Conservation (phyloP, 1,284 basidiomycete species). For the Puccinia coronata region DNA sequence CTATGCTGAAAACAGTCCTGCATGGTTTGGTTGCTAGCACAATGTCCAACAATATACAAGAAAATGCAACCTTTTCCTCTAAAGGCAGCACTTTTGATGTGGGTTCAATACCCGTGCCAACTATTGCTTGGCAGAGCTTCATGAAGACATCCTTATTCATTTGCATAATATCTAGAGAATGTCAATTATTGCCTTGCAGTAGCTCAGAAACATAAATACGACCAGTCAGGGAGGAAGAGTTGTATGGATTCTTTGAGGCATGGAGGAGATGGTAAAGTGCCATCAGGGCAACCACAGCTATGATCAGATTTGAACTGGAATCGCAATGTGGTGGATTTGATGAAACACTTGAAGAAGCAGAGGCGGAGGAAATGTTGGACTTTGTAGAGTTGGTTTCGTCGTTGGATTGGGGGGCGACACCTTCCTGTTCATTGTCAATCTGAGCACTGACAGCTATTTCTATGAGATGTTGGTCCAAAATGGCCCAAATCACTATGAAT, state of each 20-base stretch:
- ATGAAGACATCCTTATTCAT: background rate
- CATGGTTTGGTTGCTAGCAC: slow-evolving; percentile 11
- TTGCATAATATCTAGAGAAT: background rate
- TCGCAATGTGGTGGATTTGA: no score
- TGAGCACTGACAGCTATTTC: no score
- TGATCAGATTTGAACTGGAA: background rate
- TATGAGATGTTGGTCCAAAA: no score
- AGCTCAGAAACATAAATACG: background rate
- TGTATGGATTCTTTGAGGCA: background rate
- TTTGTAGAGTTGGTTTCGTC: no score
- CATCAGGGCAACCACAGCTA: background rate
- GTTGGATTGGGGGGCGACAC: no score
- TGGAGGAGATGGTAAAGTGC: background rate
- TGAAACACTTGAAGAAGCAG: no score
- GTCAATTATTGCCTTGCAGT: background rate
- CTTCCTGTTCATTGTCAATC: no score
- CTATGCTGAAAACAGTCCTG: slow-evolving; percentile 51
- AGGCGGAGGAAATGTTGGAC: no score
- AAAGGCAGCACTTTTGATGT: background rate
- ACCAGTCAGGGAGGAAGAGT: background rate
- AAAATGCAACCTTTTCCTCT: slow-evolving; percentile 15
- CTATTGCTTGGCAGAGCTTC: background rate
- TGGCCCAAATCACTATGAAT: no score
- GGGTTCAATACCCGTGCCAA: background rate
- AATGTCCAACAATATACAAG: slow-evolving; percentile 8